Conservation (phyloP, 75 land plant genomes). For the Larix kaempferi region DNA sequence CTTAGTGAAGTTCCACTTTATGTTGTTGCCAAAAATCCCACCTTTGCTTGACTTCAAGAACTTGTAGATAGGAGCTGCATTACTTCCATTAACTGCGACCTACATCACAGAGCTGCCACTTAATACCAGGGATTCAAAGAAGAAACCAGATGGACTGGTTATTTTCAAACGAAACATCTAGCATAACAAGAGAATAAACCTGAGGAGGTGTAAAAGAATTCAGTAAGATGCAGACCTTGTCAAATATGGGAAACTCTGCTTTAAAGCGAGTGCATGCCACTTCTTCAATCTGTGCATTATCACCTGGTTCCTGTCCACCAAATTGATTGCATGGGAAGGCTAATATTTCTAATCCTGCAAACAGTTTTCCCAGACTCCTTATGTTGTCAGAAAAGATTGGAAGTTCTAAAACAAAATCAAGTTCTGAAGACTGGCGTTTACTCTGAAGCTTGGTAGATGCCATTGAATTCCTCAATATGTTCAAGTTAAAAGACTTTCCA, state of each 20-base stretch:
- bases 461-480: too few species aligned
- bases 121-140: neutral
- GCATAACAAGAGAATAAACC: neutral
- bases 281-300: conserved; percentile 68
- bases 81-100: conserved; percentile 84
- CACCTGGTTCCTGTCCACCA: conserved; percentile 89
- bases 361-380: too few species aligned
- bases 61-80: conserved; percentile 76
- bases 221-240: conserved; percentile 48
- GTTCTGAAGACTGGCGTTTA: too few species aligned
- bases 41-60: conserved; percentile 73
- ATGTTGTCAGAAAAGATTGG: too few species aligned
- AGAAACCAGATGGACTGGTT: neutral
- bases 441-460: too few species aligned
- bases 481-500: too few species aligned
- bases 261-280: conserved; percentile 86
- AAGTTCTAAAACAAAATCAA: too few species aligned
- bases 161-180: neutral
- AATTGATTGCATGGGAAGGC: conserved; percentile 98
- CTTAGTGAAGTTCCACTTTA: conserved; percentile 93
- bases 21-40: conserved; percentile 66
- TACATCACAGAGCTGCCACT: conserved; percentile 10
- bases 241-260: conserved; percentile 86
- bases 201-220: neutral
- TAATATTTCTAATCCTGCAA: conserved; percentile 62